Conservation (phyloP, 2,329 filamentous ascomycete genomes). For the Scedosporium apiospermum region DNA sequence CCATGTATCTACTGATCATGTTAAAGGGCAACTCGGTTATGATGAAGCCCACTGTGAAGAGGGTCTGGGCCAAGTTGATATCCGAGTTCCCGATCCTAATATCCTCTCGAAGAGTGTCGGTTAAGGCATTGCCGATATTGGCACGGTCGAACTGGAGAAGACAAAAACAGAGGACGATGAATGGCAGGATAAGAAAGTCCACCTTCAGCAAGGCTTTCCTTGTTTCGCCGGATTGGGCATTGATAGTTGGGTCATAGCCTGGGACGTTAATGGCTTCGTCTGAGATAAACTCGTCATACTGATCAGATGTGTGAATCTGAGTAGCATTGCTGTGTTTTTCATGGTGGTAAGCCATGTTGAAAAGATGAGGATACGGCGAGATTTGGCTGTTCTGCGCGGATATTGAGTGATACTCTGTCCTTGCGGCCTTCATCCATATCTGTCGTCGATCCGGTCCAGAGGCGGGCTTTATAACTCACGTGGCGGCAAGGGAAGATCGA, state of each 20-base stretch:
- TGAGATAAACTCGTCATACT: not conserved
- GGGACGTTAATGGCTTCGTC: constrained; percentile 12
- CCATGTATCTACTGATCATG: constrained; percentile 17
- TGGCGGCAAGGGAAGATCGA: no score
- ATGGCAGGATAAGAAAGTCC: constrained; percentile 18
- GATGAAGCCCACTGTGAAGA: constrained; percentile 40
- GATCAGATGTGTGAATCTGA: no score
- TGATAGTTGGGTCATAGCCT: constrained; percentile 15
- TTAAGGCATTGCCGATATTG: constrained; percentile 41
- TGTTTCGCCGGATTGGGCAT: constrained; percentile 6
- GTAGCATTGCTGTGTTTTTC: not conserved
- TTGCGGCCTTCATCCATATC: no score
- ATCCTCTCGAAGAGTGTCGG: constrained; percentile 38
- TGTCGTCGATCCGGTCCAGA: no score
- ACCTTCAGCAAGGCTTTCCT: constrained; percentile 15
- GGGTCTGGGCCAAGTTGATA: constrained; percentile 41
- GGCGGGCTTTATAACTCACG: no score
- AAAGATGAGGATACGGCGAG: not conserved
- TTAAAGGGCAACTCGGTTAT: constrained; percentile 27
- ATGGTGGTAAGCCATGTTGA: not conserved
- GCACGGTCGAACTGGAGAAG: constrained; percentile 23
- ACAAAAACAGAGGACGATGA: constrained; percentile 21
- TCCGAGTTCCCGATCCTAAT: constrained; percentile 38
- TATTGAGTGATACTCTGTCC: no score
- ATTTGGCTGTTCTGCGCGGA: not conserved